Evolutionary conservation across 345 rosid genomes (phyloP).

Genomic region (Euclidium syriacum): DNA sequence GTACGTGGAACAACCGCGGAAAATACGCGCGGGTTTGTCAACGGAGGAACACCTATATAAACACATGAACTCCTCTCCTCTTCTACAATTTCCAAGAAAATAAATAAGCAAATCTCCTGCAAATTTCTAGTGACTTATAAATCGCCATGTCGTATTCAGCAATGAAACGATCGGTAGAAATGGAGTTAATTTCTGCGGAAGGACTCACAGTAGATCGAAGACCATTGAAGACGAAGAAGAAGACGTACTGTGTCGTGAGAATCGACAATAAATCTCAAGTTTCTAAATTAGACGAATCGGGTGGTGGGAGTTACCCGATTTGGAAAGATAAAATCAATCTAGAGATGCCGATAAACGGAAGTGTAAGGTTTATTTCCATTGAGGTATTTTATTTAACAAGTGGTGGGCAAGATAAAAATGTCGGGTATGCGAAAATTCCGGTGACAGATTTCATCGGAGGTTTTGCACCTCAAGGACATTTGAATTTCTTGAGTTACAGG

Average conservation of each 20-base stretch:
- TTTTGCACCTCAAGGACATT: slow-evolving; percentile 38
- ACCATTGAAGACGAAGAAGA: slow-evolving; percentile 37
- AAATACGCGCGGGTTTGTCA: not conserved
- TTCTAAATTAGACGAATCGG: slow-evolving; percentile 27
- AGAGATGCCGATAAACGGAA: slow-evolving; percentile 35
- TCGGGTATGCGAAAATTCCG: slow-evolving; percentile 48
- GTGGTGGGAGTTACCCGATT: slow-evolving; percentile 49
- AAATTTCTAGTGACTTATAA: slow-evolving; percentile 13
- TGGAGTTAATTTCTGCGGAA: slow-evolving; percentile 54
- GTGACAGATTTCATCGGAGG: slow-evolving; percentile 55
- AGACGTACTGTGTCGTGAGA: slow-evolving; percentile 30
- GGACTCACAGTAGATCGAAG: slow-evolving; percentile 40
- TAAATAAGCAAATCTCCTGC: not conserved
- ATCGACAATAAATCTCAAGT: slow-evolving; percentile 10
- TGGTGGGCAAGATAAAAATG: slow-evolving; percentile 19
- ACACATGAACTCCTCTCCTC: not conserved
- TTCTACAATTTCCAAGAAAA: not conserved
- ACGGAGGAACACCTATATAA: not conserved
- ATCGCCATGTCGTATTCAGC: slow-evolving; percentile 11
- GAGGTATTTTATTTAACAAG: slow-evolving; percentile 39
- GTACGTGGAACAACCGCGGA: not conserved
- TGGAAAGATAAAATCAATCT: slow-evolving; percentile 55
- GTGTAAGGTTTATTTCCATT: slow-evolving; percentile 29
- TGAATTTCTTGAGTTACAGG: slow-evolving; percentile 70
- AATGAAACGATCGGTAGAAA: slow-evolving; percentile 34